A percentile compares a stretch with the other conserved stretches of the same genome.
phyloP scores from a whole-genome alignment of 805 yeast species.

The Kuraishia molischiana region DNA sequence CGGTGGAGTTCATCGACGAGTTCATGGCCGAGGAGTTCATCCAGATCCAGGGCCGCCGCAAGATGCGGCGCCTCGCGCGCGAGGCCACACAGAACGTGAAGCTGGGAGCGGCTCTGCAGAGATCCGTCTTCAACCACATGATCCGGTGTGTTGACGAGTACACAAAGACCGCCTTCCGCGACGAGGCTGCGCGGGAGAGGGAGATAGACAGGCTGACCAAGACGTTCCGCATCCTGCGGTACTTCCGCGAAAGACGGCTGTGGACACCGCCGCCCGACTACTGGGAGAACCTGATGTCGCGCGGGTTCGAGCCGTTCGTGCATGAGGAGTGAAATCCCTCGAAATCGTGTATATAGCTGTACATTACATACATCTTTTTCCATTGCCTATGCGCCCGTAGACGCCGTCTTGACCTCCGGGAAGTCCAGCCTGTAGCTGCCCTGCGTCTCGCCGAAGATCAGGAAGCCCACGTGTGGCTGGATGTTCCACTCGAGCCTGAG shows the following conservation, averaged over 20 bases:
- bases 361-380: not conserved
- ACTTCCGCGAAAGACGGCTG: not conserved
- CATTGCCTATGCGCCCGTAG: no score
- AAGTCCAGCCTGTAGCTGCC: constrained; percentile 12
- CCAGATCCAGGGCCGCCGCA: constrained; percentile 3
- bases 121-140: not conserved
- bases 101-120: not conserved
- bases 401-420: constrained; percentile 6
- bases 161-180: not conserved
- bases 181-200: not conserved
- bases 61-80: not conserved
- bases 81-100: not conserved
- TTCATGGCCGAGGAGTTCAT: constrained; percentile 15
- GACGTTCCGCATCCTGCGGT: not conserved
- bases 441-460: constrained; percentile 54
- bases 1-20: constrained; percentile 17
- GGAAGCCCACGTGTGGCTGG: constrained; percentile 84
- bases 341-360: not conserved
- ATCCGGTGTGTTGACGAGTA: not conserved
- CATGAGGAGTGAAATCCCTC: not conserved
- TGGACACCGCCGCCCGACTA: not conserved
- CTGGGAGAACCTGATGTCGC: not conserved
- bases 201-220: not conserved
- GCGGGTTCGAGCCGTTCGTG: not conserved
- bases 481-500: constrained; percentile 80